Conservation (phyloP, 83 land plant species). For the Thuja plicata region DNA sequence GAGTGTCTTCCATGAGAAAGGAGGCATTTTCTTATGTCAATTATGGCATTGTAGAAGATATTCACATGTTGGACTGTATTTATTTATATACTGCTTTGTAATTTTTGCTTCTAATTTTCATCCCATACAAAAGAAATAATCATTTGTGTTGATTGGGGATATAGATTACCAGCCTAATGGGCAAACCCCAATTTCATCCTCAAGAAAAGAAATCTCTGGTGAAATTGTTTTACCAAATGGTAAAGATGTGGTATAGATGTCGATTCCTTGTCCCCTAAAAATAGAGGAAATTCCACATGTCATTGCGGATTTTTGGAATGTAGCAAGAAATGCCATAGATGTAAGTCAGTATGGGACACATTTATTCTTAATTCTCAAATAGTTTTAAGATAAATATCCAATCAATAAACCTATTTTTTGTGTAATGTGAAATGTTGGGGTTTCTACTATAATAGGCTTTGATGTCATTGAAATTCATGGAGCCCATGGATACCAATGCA, state of each 20-base stretch:
- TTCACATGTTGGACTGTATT: constrained; percentile 23
- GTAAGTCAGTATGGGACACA: constrained; percentile 15
- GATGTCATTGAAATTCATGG: constrained; percentile 49
- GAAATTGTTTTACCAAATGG: background rate
- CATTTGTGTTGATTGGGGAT: background rate
- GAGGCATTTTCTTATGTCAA: constrained; percentile 54
- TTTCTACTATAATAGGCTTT: constrained; percentile 21
- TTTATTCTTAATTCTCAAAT: no score
- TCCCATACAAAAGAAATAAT: background rate
- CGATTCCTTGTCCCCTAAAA: constrained; percentile 21
- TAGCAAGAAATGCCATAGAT: constrained; percentile 40
- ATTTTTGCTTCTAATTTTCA: no score
- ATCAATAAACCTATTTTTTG: background rate
- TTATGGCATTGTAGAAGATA: constrained; percentile 56
- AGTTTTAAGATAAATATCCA: background rate
- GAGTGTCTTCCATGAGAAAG: constrained; percentile 54
- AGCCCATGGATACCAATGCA: constrained; percentile 47
- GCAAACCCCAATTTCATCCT: background rate
- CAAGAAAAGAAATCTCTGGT: background rate
- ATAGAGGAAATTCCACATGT: constrained; percentile 39
- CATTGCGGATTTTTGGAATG: constrained; percentile 36
- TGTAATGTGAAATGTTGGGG: background rate
- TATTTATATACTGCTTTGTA: background rate
- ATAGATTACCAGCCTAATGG: background rate
- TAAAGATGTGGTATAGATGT: background rate